These are phyloP conservation scores for Pisolithus sp. DNA, from an alignment of 768 basidiomycete species.

Conservation along the genomic window DNA sequence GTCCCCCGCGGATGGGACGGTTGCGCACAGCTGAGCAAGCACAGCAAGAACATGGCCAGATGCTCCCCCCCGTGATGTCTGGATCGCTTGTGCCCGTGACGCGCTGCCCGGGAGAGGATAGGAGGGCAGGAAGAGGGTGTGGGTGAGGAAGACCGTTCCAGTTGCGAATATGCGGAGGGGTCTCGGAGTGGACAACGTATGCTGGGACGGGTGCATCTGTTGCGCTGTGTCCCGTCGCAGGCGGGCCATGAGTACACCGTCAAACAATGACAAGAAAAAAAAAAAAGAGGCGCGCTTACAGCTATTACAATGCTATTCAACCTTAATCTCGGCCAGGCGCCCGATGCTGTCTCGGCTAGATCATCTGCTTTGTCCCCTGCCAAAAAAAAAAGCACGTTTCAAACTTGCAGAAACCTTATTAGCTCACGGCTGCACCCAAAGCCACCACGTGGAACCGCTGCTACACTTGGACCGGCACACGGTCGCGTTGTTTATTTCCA, in stretches of 20 bases:
- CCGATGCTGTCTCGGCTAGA: too few relatives aligned
- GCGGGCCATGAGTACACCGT: constrained; percentile 17
- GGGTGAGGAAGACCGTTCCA: constrained; percentile 75
- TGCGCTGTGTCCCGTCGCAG: constrained; percentile 21
- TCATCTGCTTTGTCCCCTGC: too few relatives aligned
- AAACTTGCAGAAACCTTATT: too few relatives aligned
- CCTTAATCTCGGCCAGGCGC: too few relatives aligned
- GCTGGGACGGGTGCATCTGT: constrained; percentile 8
- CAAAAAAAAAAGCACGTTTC: too few relatives aligned
- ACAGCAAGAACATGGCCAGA: constrained; percentile 65
- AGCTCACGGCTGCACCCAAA: too few relatives aligned
- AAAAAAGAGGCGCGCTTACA: too few relatives aligned
- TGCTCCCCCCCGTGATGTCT: constrained; percentile 62
- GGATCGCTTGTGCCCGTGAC: constrained; percentile 66
- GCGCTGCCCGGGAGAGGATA: constrained; percentile 54
- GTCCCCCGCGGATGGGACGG: constrained; percentile 21
- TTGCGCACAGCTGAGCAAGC: constrained; percentile 54
- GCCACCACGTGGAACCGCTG: too few relatives aligned
- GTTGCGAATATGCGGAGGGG: constrained; percentile 72
- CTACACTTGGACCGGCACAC: too few relatives aligned
- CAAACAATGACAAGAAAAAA: too few relatives aligned
- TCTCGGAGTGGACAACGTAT: constrained; percentile 14
- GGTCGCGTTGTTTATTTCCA: too few relatives aligned
- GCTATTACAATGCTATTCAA: too few relatives aligned
- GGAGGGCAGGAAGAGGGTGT: constrained; percentile 56